Evolutionary conservation across 495 filamentous ascomycete genomes (phyloP).

Genomic region (Neurospora sp.): DNA sequence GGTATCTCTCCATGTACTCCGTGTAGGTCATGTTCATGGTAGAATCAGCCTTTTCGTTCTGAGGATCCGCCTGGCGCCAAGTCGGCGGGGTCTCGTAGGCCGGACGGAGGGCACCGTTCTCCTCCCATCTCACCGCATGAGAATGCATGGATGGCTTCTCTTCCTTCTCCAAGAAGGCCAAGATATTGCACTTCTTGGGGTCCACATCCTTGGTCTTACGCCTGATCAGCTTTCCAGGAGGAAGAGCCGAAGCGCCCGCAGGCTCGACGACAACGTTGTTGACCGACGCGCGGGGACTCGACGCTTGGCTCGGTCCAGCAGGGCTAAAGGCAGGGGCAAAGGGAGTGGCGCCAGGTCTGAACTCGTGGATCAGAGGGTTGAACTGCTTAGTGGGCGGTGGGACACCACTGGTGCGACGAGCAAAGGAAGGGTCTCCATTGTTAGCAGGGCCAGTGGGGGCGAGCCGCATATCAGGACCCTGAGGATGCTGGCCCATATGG

Average conservation of each 20-base stretch:
- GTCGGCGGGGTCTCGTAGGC: constrained; percentile 72
- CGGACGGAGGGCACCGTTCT: constrained; percentile 66
- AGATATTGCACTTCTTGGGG: constrained; percentile 43
- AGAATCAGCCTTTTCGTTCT: constrained; percentile 51
- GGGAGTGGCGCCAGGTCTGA: constrained; percentile 57
- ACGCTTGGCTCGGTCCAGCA: constrained; percentile 50
- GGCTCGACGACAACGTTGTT: constrained; percentile 30
- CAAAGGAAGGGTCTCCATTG: constrained; percentile 33
- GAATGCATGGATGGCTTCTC: constrained; percentile 53
- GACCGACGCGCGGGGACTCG: constrained; percentile 51
- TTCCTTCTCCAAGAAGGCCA: constrained; percentile 53
- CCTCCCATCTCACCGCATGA: constrained; percentile 48
- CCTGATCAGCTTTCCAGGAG: constrained; percentile 36
- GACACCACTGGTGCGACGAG: constrained; percentile 36
- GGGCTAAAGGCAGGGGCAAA: constrained; percentile 71
- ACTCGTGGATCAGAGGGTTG: constrained; percentile 76
- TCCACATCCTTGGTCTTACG: constrained; percentile 56
- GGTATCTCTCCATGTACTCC: constrained; percentile 62
- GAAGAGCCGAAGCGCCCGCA: constrained; percentile 26
- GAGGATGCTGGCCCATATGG: constrained; percentile 25
- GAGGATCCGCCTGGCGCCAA: constrained; percentile 55
- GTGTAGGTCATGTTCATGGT: constrained; percentile 52
- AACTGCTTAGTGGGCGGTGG: constrained; percentile 44
- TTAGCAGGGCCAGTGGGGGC: constrained; percentile 47
- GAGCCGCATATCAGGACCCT: constrained; percentile 31